Evolutionary conservation across 148 eudicot species (phyloP).

Genomic region (Chenopodium suecicum): DNA sequence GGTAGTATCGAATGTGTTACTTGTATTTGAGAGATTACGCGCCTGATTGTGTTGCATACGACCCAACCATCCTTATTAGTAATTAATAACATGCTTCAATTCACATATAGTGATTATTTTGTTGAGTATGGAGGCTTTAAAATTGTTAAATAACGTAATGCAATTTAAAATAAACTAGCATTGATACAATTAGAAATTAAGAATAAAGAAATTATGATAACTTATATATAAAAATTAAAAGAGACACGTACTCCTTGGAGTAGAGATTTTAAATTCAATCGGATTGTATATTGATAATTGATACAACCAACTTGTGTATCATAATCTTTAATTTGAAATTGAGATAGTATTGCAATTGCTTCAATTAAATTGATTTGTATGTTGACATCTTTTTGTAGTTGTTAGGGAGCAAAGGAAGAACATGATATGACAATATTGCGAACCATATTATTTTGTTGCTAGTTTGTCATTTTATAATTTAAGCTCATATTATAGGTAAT

Average conservation of each 20-base stretch:
- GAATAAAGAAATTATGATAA: too few relatives aligned
- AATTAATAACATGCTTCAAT: too few relatives aligned
- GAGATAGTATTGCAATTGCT: not conserved
- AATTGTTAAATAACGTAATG: too few relatives aligned
- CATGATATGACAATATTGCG: slow-evolving; percentile 3
- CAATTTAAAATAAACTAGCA: too few relatives aligned
- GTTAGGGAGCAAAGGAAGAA: slow-evolving; percentile 12
- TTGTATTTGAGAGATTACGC: too few relatives aligned
- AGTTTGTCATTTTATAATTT: not conserved
- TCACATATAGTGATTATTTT: too few relatives aligned
- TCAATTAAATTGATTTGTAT: not conserved
- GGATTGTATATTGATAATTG: not conserved
- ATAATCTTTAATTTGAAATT: not conserved
- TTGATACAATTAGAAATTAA: too few relatives aligned
- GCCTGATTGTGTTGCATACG: too few relatives aligned
- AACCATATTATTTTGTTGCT: slow-evolving; percentile 16
- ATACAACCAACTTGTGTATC: not conserved
- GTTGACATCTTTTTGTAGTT: not conserved
- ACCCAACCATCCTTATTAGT: too few relatives aligned
- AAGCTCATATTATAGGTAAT: not conserved
- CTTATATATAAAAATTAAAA: too few relatives aligned
- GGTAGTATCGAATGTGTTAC: too few relatives aligned
- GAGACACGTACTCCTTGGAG: not conserved
- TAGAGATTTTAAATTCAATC: not conserved
- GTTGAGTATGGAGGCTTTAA: too few relatives aligned